Conservation (phyloP, 1,284 basidiomycete species). For the Tylopilus orsonianus region DNA sequence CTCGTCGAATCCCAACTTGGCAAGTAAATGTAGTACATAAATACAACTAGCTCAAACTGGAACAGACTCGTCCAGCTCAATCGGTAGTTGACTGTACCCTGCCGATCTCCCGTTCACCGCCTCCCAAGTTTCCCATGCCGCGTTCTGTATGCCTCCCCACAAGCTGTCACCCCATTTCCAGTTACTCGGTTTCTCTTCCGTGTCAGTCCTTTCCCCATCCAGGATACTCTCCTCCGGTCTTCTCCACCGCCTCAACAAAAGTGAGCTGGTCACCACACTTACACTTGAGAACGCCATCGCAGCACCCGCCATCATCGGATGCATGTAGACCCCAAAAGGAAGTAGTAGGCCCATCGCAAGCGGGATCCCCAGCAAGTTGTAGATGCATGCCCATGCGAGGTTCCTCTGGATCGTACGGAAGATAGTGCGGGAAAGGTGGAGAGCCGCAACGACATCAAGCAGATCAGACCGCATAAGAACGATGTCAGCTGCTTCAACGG, state of each 20-base stretch:
- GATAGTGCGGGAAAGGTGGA: constrained; percentile 88
- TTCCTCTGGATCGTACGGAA: constrained; percentile 90
- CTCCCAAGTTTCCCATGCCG: constrained; percentile 43
- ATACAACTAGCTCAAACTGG: constrained; percentile 9
- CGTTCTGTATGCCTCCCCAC: constrained; percentile 44
- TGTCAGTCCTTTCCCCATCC: constrained; percentile 49
- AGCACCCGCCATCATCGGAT: constrained; percentile 96
- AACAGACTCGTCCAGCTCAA: constrained; percentile 61
- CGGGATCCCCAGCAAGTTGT: constrained; percentile 95
- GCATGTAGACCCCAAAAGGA: constrained; percentile 89
- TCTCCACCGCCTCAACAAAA: constrained; percentile 86
- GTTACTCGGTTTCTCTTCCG: constrained; percentile 28
- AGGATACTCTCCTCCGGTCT: constrained; percentile 70
- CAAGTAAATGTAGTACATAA: neutral
- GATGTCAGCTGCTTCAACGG: constrained; percentile 96
- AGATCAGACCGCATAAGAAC: constrained; percentile 97
- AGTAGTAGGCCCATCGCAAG: constrained; percentile 97
- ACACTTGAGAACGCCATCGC: constrained; percentile 99
- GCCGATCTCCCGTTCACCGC: constrained; percentile 40
- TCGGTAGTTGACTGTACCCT: constrained; percentile 69
- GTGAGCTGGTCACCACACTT: constrained; percentile 89
- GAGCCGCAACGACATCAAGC: constrained; percentile 93
- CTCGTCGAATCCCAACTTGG: neutral
- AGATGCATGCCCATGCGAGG: constrained; percentile 89
- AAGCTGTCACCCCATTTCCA: constrained; percentile 23